Conservation (phyloP, 2,329 filamentous ascomycete species). For the Mycosphaerelloides madeirae region DNA sequence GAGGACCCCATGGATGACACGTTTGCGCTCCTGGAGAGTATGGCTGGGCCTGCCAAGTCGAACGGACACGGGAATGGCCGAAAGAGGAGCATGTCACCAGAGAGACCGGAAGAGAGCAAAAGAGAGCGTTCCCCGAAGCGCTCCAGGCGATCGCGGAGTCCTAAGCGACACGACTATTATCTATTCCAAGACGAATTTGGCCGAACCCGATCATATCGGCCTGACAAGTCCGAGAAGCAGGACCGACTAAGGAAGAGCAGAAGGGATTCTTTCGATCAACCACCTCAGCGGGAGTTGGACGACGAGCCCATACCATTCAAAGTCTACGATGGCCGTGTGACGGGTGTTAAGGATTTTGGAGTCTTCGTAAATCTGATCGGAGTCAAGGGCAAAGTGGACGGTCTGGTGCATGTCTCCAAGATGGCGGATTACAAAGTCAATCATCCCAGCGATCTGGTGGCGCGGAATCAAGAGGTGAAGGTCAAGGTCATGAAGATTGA, state of each 20-base stretch:
- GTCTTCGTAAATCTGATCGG: slow-evolving; percentile 90
- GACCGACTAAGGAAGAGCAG: slow-evolving; percentile 40
- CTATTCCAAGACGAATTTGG: slow-evolving; percentile 56
- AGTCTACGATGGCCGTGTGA: slow-evolving; percentile 83
- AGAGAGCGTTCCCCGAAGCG: slow-evolving; percentile 28
- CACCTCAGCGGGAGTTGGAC: slow-evolving; percentile 71
- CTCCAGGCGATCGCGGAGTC: slow-evolving; percentile 42
- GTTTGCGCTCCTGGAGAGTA: slow-evolving; percentile 79
- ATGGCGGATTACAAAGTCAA: slow-evolving; percentile 83
- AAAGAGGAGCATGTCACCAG: slow-evolving; percentile 59
- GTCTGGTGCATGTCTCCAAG: slow-evolving; percentile 87
- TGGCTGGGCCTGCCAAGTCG: slow-evolving; percentile 65
- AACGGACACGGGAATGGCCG: slow-evolving; percentile 37
- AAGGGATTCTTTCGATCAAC: slow-evolving; percentile 59
- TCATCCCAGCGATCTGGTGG: slow-evolving; percentile 82
- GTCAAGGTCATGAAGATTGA: slow-evolving; percentile 90
- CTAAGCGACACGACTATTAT: slow-evolving; percentile 43
- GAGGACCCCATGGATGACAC: slow-evolving; percentile 76
- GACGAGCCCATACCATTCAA: slow-evolving; percentile 78
- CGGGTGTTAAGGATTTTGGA: slow-evolving; percentile 90
- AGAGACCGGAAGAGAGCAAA: slow-evolving; percentile 43
- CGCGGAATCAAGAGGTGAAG: slow-evolving; percentile 76
- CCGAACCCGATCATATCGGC: slow-evolving; percentile 40
- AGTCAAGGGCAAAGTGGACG: slow-evolving; percentile 83
- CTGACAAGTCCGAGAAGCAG: slow-evolving; percentile 35